Evolutionary conservation across 2,329 filamentous ascomycete genomes (phyloP).

Genomic region (Teratosphaeria viscida): DNA sequence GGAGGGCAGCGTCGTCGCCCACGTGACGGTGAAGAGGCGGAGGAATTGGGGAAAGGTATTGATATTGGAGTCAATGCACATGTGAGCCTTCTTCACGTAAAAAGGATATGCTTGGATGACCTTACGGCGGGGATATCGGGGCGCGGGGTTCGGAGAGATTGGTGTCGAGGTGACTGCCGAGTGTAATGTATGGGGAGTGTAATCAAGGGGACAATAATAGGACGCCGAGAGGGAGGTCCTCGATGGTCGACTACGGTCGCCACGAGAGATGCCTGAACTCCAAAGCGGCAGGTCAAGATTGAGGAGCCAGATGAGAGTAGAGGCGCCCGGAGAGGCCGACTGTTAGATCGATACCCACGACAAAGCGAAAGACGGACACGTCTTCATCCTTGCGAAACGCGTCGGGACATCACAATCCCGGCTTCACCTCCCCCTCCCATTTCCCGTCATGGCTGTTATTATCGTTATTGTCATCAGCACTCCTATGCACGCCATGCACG

Average conservation of each 20-base stretch:
- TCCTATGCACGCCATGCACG: constrained; percentile 4
- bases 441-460: too few species aligned
- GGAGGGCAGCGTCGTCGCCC: neutral
- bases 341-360: neutral
- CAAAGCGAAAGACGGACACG: neutral
- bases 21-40: neutral
- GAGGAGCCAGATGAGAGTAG: neutral
- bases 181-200: neutral
- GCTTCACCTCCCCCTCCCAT: neutral
- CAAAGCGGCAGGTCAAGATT: too few species aligned
- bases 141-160: neutral
- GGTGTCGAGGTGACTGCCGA: neutral
- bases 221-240: neutral
- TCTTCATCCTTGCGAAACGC: too few species aligned
- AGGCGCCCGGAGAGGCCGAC: neutral
- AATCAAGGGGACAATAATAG: neutral
- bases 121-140: neutral
- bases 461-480: neutral
- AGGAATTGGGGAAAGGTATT: neutral
- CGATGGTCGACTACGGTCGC: neutral
- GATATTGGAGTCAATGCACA: neutral
- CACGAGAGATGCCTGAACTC: too few species aligned
- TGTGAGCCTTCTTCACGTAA: neutral
- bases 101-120: neutral
- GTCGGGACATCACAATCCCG: neutral